Evolutionary conservation across 768 basidiomycete genomes (phyloP), one percentile per base, ranked within the genome.

Genomic region (Suillus discolor): DNA sequence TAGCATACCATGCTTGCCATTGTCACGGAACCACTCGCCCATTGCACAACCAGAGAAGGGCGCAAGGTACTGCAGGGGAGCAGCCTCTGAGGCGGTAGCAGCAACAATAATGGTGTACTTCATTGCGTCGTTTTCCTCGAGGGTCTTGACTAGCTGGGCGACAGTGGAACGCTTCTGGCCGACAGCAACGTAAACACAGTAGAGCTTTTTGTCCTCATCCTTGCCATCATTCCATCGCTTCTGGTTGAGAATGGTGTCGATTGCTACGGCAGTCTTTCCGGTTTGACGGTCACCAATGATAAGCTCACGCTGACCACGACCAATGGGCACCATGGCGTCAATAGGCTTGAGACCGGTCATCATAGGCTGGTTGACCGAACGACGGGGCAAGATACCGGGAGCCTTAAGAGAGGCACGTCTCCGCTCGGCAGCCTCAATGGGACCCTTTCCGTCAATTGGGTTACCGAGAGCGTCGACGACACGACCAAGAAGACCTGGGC

Each of bases 1-100:
- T 16, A n/a, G 57, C 89, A 63, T 74, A 92, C 92, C 96, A 81
- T 99, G 97, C 85, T 97, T 98, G 84, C 96, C 97, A 80, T 99
- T 99, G 84, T 99, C 97, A 83, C 95, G 93, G 97, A 99, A 99
- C 97, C 97, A 99, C 84, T 99, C 97, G 79, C 97, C 97, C 96
- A 99, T 99, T 75, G 97, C 97, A 82, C 95, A 97, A 69, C 97
- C 97, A 71, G 97, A 97, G 94, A 99, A 99, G 71, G 97, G 97
- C 74, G 97, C 97, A 73, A 99, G 93, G 84, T 98, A 99, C 79
- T 99, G 97, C 65, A 99, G 87, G 72, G 97, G 97, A 72, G 97
- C 97, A 74, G 97, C 97, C 84, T 99, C 97, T 34, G 96, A 98
- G 65, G 97, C 97, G 66, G 97, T 99, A 71, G 97, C 97, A 73